Evolutionary conservation across 495 filamentous ascomycete species (phyloP).

Genomic region (Podospora bellae-mahoneyi): DNA sequence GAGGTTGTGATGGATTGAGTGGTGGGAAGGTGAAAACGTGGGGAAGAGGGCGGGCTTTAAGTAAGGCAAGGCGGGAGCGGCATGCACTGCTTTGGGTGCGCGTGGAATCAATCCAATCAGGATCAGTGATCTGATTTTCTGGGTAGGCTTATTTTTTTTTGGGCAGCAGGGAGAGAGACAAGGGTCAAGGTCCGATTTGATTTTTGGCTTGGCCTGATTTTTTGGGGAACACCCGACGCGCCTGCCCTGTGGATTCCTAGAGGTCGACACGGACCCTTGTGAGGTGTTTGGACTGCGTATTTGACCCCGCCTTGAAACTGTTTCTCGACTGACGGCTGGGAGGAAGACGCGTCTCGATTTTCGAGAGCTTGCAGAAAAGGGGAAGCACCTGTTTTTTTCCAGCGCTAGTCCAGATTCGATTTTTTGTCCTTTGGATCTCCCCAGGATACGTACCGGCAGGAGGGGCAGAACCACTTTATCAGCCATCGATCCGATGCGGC

Average conservation of each 20-base stretch:
- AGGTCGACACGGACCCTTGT: neutral
- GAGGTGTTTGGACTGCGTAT: neutral
- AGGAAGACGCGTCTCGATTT: neutral
- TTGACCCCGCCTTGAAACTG: neutral
- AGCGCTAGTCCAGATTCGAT: conserved; percentile 15
- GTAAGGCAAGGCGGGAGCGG: conserved; percentile 23
- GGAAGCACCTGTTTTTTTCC: neutral
- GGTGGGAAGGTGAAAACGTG: conserved; percentile 36
- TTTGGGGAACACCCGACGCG: conserved; percentile 8
- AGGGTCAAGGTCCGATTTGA: neutral
- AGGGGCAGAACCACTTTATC: neutral
- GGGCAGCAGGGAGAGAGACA: neutral
- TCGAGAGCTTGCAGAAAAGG: neutral
- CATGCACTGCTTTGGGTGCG: conserved; percentile 30
- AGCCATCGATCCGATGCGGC: conserved; percentile 3
- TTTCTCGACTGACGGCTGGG: neutral
- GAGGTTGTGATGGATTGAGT: conserved; percentile 21
- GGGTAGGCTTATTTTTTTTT: conserved; percentile 24
- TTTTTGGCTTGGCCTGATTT: conserved; percentile 17
- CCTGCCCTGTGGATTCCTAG: neutral
- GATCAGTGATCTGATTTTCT: conserved; percentile 32
- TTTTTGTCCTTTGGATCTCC: neutral
- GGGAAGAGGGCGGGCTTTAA: conserved; percentile 46
- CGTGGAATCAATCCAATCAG: conserved; percentile 44
- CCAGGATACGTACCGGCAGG: neutral